phyloP scores from a whole-genome alignment of 176 grass and related monocot genomes.

The Tillandsia leiboldiana region DNA sequence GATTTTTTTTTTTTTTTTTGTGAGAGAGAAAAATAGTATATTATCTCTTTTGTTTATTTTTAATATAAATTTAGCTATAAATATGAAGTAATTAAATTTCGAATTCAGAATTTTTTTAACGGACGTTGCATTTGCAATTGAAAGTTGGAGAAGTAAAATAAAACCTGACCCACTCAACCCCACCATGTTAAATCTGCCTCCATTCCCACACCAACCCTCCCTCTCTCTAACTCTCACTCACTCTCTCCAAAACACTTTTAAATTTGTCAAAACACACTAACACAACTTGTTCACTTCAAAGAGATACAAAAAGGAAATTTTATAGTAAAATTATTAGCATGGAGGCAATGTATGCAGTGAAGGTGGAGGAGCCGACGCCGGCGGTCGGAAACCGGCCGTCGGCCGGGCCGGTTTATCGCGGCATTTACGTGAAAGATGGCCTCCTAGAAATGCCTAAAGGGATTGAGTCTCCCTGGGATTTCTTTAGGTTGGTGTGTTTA shows the following conservation, averaged over 20 bases:
- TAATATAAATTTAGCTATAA: too few species aligned
- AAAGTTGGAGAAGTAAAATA: too few species aligned
- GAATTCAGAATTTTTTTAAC: too few species aligned
- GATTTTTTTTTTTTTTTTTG: too few species aligned
- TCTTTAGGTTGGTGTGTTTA: conserved; percentile 49
- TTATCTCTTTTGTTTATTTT: too few species aligned
- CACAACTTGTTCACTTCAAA: background rate
- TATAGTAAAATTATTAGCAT: conserved; percentile 5
- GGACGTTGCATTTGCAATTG: too few species aligned
- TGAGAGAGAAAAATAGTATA: too few species aligned
- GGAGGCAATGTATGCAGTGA: conserved; percentile 50
- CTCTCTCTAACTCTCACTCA: background rate
- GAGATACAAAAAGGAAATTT: background rate
- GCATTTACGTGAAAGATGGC: conserved; percentile 65
- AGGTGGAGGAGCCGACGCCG: conserved; percentile 58
- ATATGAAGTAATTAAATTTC: too few species aligned
- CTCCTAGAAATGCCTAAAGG: conserved; percentile 53
- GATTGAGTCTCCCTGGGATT: conserved; percentile 74
- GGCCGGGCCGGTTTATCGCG: conserved; percentile 57
- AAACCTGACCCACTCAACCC: background rate
- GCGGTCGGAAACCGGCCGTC: conserved; percentile 41
- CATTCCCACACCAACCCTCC: background rate
- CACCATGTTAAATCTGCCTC: background rate
- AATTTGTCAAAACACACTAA: background rate
- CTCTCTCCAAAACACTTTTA: background rate